These are phyloP conservation scores for Hypoxylon sp. DNA, from an alignment of 2,329 filamentous ascomycete genomes.

Conservation along the genomic window DNA sequence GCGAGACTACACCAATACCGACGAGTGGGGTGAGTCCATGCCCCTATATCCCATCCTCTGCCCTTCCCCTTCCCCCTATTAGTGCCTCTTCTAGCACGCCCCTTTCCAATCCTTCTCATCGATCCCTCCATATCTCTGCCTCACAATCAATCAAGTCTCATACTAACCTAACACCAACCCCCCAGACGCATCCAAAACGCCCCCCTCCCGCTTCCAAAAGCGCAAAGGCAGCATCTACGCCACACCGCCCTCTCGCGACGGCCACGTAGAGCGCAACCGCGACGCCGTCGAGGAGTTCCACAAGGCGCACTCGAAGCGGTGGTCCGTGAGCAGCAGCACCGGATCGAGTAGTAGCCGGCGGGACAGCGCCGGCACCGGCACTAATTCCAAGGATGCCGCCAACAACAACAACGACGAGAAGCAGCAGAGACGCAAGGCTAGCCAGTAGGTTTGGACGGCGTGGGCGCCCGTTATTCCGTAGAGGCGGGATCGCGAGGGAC, in stretches of 20 bases:
- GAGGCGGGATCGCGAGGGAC: constrained; percentile 7
- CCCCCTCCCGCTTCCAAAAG: constrained; percentile 78
- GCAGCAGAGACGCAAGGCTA: constrained; percentile 39
- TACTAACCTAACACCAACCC: constrained; percentile 7
- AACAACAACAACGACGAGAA: constrained; percentile 9
- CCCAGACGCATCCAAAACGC: constrained; percentile 75
- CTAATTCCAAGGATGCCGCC: background rate
- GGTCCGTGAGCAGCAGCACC: constrained; percentile 59
- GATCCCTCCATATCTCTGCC: background rate
- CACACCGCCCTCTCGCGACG: constrained; percentile 75
- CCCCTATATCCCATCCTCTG: background rate
- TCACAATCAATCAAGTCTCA: background rate
- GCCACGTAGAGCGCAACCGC: constrained; percentile 72
- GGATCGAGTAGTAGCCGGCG: constrained; percentile 53
- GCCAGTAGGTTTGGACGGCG: constrained; percentile 37
- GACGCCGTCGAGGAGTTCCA: constrained; percentile 69
- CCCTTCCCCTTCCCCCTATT: background rate
- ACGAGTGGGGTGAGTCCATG: constrained; percentile 64
- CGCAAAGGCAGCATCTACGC: constrained; percentile 78
- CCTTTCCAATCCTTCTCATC: background rate
- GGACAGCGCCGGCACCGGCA: too few relatives aligned
- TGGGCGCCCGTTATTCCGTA: constrained; percentile 35
- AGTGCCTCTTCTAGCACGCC: background rate
- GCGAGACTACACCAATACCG: constrained; percentile 54
- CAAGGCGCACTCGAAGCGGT: constrained; percentile 68